phyloP scores from a whole-genome alignment of 2,329 filamentous ascomycete genomes.

The Penicillium hesseltinei region DNA sequence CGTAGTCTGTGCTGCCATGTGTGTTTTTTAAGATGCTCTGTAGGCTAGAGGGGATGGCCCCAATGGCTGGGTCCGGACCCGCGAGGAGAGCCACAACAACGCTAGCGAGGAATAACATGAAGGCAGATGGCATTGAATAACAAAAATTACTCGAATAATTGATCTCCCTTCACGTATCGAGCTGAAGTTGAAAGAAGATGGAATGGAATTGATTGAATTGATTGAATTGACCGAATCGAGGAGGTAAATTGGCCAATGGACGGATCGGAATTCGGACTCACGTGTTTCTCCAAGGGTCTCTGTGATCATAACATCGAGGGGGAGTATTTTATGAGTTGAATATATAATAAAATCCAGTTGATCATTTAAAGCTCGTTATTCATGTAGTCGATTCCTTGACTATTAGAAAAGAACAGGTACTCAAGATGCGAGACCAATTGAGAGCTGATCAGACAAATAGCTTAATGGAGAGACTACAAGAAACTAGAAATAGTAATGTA shows the following conservation, averaged over 20 bases:
- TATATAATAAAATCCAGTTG: background rate
- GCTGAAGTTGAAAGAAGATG: background rate
- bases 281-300: constrained; percentile 5
- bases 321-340: background rate
- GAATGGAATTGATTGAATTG: background rate
- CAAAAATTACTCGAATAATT: background rate
- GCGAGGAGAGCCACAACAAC: constrained; percentile 24
- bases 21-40: constrained; percentile 58
- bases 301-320: background rate
- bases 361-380: too few relatives aligned
- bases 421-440: background rate
- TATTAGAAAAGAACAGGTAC: background rate
- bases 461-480: background rate
- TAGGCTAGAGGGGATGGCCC: constrained; percentile 45
- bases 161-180: background rate
- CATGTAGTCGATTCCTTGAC: background rate
- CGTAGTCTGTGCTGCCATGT: constrained; percentile 52
- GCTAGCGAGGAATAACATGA: constrained; percentile 19
- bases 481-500: background rate
- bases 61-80: constrained; percentile 25
- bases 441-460: background rate
- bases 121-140: constrained; percentile 7
- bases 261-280: constrained; percentile 6
- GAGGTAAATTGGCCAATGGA: background rate
- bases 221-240: background rate